Percentiles rank a stretch among this genome's conserved stretches.
These are phyloP conservation scores for Picea mariana DNA, from an alignment of 83 land plant species.

Conservation along the genomic window DNA sequence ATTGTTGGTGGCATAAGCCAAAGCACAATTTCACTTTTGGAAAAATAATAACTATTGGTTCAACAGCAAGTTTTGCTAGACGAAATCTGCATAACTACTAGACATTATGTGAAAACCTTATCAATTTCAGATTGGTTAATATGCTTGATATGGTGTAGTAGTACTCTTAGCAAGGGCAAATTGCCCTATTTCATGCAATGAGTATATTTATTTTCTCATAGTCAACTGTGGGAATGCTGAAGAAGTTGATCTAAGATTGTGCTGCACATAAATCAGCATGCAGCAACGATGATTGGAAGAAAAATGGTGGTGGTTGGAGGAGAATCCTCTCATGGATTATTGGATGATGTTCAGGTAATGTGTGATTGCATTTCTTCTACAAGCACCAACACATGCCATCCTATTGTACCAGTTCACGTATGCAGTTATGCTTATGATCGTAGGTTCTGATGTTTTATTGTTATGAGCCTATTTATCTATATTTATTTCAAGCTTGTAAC, in stretches of 20 bases:
- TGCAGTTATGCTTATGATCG: background rate
- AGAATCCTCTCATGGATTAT: conserved; percentile 63
- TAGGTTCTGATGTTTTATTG: background rate
- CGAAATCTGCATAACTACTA: background rate
- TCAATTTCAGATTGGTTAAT: background rate
- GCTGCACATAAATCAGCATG: conserved; percentile 61
- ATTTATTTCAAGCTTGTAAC: background rate
- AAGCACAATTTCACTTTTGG: background rate
- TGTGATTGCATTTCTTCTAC: background rate
- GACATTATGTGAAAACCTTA: background rate
- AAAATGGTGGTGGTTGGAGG: conserved; percentile 97
- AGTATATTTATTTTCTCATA: conserved; percentile 4
- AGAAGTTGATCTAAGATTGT: background rate
- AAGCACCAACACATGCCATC: background rate
- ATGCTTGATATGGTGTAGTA: background rate
- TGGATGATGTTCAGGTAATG: conserved; percentile 85
- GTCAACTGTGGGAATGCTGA: background rate
- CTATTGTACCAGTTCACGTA: background rate
- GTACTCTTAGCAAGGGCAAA: background rate
- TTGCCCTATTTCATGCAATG: background rate
- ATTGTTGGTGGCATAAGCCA: background rate
- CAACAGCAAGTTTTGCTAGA: background rate
- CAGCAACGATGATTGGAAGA: conserved; percentile 89
- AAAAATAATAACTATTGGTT: background rate
- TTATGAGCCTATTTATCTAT: background rate